These are phyloP conservation scores for Nitzschia sp. DNA, from an alignment of 108 stramenopile species.

Conservation along the genomic window DNA sequence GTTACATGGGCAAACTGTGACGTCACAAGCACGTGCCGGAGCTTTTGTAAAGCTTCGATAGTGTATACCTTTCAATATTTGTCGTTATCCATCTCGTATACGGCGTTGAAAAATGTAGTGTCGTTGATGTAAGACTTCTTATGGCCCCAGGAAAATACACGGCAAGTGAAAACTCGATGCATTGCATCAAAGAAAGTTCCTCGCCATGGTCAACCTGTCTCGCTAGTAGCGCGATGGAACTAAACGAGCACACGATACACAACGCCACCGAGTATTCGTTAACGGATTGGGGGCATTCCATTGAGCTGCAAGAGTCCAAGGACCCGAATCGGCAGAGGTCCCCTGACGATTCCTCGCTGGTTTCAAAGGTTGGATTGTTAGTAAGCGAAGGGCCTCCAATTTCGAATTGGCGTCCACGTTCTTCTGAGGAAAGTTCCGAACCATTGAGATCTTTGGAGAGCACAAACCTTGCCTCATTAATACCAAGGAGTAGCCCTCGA, in stretches of 20 bases:
- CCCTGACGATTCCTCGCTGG: not conserved
- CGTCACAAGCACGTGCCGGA: not conserved
- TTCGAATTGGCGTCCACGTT: not conserved
- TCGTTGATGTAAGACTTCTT: not conserved
- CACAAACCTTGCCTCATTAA: not conserved
- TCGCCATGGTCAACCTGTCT: conserved; percentile 1
- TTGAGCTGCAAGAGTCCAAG: not conserved
- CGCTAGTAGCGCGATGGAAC: not conserved
- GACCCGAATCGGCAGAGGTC: not conserved
- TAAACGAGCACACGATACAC: not conserved
- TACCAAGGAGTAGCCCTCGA: not conserved
- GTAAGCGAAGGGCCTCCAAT: not conserved
- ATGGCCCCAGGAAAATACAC: too few species aligned
- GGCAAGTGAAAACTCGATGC: too few species aligned
- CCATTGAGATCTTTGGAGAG: not conserved
- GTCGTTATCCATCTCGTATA: not conserved
- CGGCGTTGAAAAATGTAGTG: not conserved
- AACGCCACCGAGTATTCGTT: conserved; percentile 4
- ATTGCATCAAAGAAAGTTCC: not conserved
- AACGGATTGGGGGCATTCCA: not conserved
- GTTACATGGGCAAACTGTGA: too few species aligned
- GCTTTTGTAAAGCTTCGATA: not conserved
- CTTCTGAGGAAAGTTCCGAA: not conserved
- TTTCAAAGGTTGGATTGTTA: not conserved
- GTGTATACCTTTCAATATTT: not conserved